These are phyloP conservation scores for Cornus suecica DNA, from an alignment of 148 eudicot genomes.

Conservation along the genomic window DNA sequence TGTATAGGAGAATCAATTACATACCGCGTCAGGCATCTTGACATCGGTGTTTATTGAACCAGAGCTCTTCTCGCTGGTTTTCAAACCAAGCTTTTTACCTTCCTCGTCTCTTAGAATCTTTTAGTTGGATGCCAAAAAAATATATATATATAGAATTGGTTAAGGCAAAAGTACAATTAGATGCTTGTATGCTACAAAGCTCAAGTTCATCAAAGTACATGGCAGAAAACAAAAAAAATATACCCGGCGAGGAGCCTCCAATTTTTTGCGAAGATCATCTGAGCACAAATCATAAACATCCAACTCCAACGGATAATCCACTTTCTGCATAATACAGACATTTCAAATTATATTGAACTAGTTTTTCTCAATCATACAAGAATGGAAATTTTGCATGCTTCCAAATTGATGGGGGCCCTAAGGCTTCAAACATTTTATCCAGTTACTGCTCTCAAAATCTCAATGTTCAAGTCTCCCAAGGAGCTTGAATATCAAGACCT, in stretches of 20 bases:
- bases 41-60: conserved; percentile 59
- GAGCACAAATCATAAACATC: conserved; percentile 93
- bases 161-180: neutral
- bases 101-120: conserved; percentile 88
- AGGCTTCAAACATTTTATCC: neutral
- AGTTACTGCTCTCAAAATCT: neutral
- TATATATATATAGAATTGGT: no score
- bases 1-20: conserved; percentile 7
- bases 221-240: conserved; percentile 14
- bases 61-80: conserved; percentile 61
- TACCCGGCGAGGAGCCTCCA: conserved; percentile 89
- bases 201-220: neutral
- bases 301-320: conserved; percentile 88
- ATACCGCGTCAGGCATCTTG: conserved; percentile 87
- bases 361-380: neutral
- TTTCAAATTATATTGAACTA: neutral
- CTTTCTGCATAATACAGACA: conserved; percentile 61
- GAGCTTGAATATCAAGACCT: conserved; percentile 5
- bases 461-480: neutral
- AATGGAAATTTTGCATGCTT: neutral
- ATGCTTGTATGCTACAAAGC: neutral
- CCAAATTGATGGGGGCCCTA: neutral
- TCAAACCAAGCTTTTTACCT: conserved; percentile 76
- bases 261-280: conserved; percentile 75
- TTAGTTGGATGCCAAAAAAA: conserved; percentile 9